phyloP scores from a whole-genome alignment of 371 early-diverging fungal genomes.

The Mortierella sp. region DNA sequence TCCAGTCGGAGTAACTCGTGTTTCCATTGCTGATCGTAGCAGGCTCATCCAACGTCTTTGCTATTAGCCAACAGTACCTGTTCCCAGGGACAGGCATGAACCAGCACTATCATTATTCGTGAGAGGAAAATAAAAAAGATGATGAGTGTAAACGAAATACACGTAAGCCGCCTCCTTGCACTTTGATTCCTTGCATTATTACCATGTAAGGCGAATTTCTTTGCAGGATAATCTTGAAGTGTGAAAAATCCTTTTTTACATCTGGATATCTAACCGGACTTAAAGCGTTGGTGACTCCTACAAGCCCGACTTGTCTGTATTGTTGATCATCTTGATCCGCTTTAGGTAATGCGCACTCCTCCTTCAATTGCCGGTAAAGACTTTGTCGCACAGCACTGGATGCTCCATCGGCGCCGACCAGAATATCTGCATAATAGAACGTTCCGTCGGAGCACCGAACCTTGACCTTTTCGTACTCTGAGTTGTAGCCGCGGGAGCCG shows the following conservation, averaged over 20 bases:
- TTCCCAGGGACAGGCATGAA: constrained; percentile 31
- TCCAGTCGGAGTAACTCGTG: constrained; percentile 26
- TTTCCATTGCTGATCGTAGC: constrained; percentile 5
- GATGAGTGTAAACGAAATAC: no score
- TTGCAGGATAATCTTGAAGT: constrained; percentile 18
- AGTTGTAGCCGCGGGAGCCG: background rate
- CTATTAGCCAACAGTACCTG: constrained; percentile 28
- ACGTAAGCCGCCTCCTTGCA: no score
- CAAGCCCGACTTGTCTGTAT: constrained; percentile 13
- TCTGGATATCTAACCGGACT: constrained; percentile 14
- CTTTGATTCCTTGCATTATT: no score
- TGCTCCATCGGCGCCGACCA: constrained; percentile 29
- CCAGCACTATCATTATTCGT: constrained; percentile 5
- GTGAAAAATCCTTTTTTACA: constrained; percentile 6
- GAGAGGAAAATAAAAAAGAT: background rate
- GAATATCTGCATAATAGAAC: constrained; percentile 10
- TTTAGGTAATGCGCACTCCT: constrained; percentile 10
- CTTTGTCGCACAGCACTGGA: constrained; percentile 25
- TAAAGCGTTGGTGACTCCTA: constrained; percentile 20
- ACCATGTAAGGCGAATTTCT: constrained; percentile 26
- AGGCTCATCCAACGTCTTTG: constrained; percentile 17
- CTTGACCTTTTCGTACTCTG: constrained; percentile 2
- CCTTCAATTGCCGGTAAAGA: constrained; percentile 22
- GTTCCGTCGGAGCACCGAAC: constrained; percentile 31
- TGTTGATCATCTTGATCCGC: constrained; percentile 21